Conservation (phyloP, 768 basidiomycete species). For the Phylloporus sp. region DNA sequence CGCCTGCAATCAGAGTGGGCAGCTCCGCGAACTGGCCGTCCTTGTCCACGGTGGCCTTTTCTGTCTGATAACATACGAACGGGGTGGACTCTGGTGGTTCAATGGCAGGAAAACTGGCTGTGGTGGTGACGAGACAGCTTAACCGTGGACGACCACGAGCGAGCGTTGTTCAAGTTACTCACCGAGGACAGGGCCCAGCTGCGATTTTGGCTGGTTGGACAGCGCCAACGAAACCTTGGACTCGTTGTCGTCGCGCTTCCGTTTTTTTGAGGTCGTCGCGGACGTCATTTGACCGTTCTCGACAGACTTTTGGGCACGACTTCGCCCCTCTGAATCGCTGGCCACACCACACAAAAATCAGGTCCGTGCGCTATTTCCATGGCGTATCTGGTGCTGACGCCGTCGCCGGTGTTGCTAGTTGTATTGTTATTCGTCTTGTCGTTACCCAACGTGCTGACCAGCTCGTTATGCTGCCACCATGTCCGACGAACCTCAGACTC, state of each 20-base stretch:
- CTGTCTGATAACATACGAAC: constrained; percentile 57
- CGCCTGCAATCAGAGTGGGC: constrained; percentile 60
- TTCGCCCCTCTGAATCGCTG: background rate
- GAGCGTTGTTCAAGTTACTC: constrained; percentile 20
- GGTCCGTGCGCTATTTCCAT: constrained; percentile 18
- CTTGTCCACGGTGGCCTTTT: constrained; percentile 17
- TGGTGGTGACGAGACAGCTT: constrained; percentile 12
- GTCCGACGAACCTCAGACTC: constrained; percentile 30
- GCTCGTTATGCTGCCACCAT: constrained; percentile 22
- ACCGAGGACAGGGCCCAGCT: constrained; percentile 52
- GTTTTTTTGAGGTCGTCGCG: constrained; percentile 38
- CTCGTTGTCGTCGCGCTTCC: constrained; percentile 41
- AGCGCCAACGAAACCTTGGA: constrained; percentile 35
- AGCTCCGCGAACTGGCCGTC: constrained; percentile 31
- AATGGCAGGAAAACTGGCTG: constrained; percentile 64
- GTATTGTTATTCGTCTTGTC: constrained; percentile 23
- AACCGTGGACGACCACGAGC: constrained; percentile 25
- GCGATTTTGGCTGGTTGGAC: constrained; percentile 31
- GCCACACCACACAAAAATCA: constrained; percentile 19
- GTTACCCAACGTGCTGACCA: constrained; percentile 17
- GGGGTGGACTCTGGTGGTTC: constrained; percentile 51
- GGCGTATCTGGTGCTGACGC: constrained; percentile 11
- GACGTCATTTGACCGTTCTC: constrained; percentile 20
- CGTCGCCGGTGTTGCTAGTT: constrained; percentile 8
- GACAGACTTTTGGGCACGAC: constrained; percentile 1